Evolutionary conservation across 805 yeast species (phyloP), one percentile per base, ranked within the genome.

Genomic region (Blastobotrys terrestris): DNA sequence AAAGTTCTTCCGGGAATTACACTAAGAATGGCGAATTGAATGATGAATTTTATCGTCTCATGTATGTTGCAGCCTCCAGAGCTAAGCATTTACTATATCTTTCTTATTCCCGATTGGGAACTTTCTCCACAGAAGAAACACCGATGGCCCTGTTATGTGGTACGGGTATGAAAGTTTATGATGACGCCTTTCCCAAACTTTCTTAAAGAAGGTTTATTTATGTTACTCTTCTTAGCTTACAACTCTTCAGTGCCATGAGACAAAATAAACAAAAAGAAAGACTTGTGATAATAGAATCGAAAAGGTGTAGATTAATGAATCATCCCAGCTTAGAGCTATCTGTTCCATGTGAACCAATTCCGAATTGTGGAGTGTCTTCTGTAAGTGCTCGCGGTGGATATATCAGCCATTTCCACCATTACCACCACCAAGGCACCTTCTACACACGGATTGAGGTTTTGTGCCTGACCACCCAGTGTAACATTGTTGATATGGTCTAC

Each of bases 21-120:
- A 26, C 43, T 11, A 39, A 31, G 8, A 46, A 49, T 1, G 43
- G n/a, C 16, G 14, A 26, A 2, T 43, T 22, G 11, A 39, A 49
- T 18, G 59, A 55, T 2, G 61, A 58, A 21, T 63, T 63, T 50
- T 46, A 53, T 16, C 49, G 62, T 18, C 46, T 63, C 31, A 55
- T 61, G 15, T 65, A 63, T 35, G 69, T 65, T 2, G 67, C 61
- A 0, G 53, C 62, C 7, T 57, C 67, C 6, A 52, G 69, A 13
- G 68, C 69, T 5, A 54, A 52, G 26, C 31, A 51, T n/a, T 39
- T 20, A 35, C 53, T 60, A 31, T 39, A 47, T 20, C 19, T 35
- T 14, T 16, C 44, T 2, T 39, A 39, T 19, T 7, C 44, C 3
- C 31, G 22, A 8, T 39, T 26, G 11, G 35, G 35, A 5, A 26